Evolutionary conservation across 169 alveolate genomes (phyloP), one percentile per base, ranked within the genome.

Genomic region (Cryptosporidium sp.): DNA sequence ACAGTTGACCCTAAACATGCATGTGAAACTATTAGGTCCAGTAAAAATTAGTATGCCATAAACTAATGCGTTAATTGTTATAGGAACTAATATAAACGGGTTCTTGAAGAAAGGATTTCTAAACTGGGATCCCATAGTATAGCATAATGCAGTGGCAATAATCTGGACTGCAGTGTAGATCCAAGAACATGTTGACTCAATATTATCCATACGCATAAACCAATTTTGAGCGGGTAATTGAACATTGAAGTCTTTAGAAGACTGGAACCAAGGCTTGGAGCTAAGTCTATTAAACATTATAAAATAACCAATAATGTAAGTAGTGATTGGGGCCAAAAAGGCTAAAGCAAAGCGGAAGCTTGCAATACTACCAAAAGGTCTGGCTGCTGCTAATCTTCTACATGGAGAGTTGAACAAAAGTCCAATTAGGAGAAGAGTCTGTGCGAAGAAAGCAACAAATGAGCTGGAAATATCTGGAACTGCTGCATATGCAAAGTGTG

Each of bases 1-100:
- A 84, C 98, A 96, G 92, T 96, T 96, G 85, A 95, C 94, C 61
- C 98, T 95, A 89, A 95, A 95, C 60, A 95, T 85, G 85, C 98
- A 96, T 33, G 97, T 91, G 70, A 95, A 73, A 39, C 75, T 87
- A 84, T 91, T 93, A 2, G 98, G 98, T 39, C 96, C 96, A 29
- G 95, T 87, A 67, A 95, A 85, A 9, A 95, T 75, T 61, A 95
- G 71, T 35, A 29, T 35, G 10, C 69, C 7, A 53, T 39, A 80
- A 0, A 80, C 73, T 16, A 62, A 7, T 4, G 48, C 33, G 70
- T 80, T 80, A 48, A 62, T 42, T 6, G 21, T 0, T 4, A 80
- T 2, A 33, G 89, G 75, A 44, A 80, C 35, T 10, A 80, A 26
- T 14, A 80, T 29, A 23, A 80, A 37, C 9, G 68, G 60, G 52